Evolutionary conservation across 257 asterid species (phyloP).

Genomic region (Petunia secreta): DNA sequence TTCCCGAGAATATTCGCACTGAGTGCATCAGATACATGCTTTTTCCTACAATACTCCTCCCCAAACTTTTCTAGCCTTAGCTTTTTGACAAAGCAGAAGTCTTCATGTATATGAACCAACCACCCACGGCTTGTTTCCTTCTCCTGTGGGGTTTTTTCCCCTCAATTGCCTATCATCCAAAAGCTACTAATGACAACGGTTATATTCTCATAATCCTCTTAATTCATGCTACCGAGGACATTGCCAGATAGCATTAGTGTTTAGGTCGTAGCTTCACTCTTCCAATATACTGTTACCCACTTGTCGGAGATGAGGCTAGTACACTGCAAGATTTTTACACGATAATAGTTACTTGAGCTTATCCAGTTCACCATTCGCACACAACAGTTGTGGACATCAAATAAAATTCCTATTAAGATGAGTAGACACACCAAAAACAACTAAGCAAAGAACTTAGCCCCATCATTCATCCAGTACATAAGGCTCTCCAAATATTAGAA

Average conservation of each 20-base stretch:
- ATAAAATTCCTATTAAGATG: not conserved
- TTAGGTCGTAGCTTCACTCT: not conserved
- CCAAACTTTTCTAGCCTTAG: not conserved
- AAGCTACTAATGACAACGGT: not conserved
- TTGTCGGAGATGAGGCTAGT: not conserved
- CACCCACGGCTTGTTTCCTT: not conserved
- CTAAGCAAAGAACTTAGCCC: conserved; percentile 8
- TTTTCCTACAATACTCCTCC: conserved; percentile 2
- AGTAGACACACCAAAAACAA: not conserved
- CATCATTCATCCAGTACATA: not conserved
- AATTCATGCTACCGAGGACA: not conserved
- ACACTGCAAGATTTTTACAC: not conserved
- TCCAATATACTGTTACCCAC: conserved; percentile 5
- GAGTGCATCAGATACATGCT: conserved; percentile 8
- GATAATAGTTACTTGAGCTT: not conserved
- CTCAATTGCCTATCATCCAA: not conserved
- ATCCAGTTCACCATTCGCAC: not conserved
- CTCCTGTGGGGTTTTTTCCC: not conserved
- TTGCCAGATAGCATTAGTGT: not conserved
- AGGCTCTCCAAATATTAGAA: not conserved
- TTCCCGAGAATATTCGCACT: not conserved
- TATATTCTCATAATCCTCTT: not conserved
- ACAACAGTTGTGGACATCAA: not conserved
- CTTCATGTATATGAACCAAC: not conserved
- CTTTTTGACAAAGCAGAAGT: not conserved